Evolutionary conservation across 202 grass and related monocot genomes (phyloP).

Genomic region (Schoenoplectus tabernaemontani): DNA sequence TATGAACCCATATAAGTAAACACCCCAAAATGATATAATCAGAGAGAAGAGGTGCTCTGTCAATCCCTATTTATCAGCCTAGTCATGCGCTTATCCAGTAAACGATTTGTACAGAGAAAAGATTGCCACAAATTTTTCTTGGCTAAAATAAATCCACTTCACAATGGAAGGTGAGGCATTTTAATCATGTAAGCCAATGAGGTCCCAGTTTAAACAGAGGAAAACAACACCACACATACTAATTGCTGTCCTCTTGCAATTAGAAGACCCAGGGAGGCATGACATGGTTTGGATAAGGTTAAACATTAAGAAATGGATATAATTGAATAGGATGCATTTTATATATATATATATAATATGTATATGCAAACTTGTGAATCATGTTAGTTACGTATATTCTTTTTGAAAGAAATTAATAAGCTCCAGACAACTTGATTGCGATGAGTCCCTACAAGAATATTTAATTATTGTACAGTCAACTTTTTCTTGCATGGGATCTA

Average conservation of each 20-base stretch:
- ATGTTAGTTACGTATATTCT: constrained; percentile 12
- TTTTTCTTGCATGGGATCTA: constrained; percentile 16
- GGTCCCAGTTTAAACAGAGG: background rate
- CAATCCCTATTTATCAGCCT: background rate
- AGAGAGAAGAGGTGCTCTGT: background rate
- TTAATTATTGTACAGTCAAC: constrained; percentile 9
- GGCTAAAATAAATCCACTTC: constrained; percentile 8
- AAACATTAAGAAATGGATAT: constrained; percentile 4
- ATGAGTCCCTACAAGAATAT: constrained; percentile 4
- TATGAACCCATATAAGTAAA: too few relatives aligned
- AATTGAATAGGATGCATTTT: background rate
- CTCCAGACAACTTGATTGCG: constrained; percentile 27
- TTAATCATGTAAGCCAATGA: background rate
- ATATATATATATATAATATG: background rate
- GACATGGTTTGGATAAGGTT: constrained; percentile 21
- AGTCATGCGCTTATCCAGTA: constrained; percentile 9
- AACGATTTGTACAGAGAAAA: background rate
- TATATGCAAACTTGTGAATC: background rate
- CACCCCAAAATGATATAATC: background rate
- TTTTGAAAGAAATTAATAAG: constrained; percentile 5
- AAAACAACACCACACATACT: constrained; percentile 7
- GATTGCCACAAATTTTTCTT: background rate
- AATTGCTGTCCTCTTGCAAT: background rate
- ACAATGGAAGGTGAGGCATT: constrained; percentile 4
- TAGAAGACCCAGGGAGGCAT: background rate